Base-by-base conservation (phyloP, 768 basidiomycete genomes). In the Leccinum rimulosum region DNA sequence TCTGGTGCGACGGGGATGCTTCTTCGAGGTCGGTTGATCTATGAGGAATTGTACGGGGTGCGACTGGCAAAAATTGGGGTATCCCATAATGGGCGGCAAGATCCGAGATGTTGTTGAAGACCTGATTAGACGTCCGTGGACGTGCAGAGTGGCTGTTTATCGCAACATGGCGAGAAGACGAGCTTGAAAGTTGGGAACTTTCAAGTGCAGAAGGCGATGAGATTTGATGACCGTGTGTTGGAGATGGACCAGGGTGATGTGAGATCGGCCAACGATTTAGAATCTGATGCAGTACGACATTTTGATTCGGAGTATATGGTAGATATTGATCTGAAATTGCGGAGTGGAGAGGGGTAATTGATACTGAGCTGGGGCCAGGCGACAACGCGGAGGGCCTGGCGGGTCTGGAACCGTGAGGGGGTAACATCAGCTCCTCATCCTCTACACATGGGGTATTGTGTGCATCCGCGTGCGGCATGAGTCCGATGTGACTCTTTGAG, bases 51-150 rank as follows among this genome's bases (percentile, higher is more conserved):
- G 84, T 83, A 55, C 83, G 81, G 61, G 89, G 89, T 57, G 84
- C 82, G 54, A 83, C 84, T 50, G 89, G 89, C 51, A 91, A 73
- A 62, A 79, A 81, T 64, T 84, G 82, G 60, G 89, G 89, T 70
- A 91, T 84, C 75, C 88, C 89, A 89, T 90, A 85, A 59, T 89
- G 89, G 68, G 84, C 79, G 66, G 88, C 85, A 57, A 88, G 77
- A 76, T 87, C 89, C 75, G 82, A 80, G 55, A 85, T 75, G 72
- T 82, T 82, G 67, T 77, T 74, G 68, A 88, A 89, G 65, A 89
- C 82, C 76, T 79, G 78, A 58, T 77, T 78, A 43, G 82, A 82
- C 77, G 89, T 87, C 86, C 84, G 76, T 73, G 77, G 88, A 89
- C 86, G 85, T 71, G 74, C 71, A 67, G 75, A 72, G 59, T 72